Evolutionary conservation across 2,329 filamentous ascomycete genomes (phyloP).

Genomic region (Bipolaris gigantea): DNA sequence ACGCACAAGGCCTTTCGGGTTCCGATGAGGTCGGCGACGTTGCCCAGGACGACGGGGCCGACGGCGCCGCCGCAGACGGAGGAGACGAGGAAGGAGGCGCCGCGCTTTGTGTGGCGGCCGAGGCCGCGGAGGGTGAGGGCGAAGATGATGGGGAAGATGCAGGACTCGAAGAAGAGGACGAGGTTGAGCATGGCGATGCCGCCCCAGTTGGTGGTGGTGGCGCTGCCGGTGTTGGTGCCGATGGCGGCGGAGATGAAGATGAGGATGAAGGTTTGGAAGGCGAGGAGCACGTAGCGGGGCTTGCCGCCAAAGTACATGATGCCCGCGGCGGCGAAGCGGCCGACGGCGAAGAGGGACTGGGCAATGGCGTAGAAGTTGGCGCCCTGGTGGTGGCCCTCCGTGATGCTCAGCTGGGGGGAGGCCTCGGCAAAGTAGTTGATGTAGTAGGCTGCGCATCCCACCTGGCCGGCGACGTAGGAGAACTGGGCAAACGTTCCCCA

Average conservation of each 20-base stretch:
- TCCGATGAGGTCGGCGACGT: slow-evolving; percentile 39
- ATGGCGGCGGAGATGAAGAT: slow-evolving; percentile 43
- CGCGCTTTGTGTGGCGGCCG: slow-evolving; percentile 46
- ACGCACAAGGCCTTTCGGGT: slow-evolving; percentile 43
- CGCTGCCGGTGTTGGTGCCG: slow-evolving; percentile 35
- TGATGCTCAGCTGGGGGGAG: slow-evolving; percentile 31
- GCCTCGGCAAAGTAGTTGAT: slow-evolving; percentile 46
- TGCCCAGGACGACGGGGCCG: slow-evolving; percentile 41
- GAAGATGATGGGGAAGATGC: slow-evolving; percentile 47
- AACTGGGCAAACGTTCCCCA: slow-evolving; percentile 49
- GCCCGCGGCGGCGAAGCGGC: slow-evolving; percentile 43
- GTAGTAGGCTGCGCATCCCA: slow-evolving; percentile 59
- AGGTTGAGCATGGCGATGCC: slow-evolving; percentile 44
- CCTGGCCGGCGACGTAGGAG: slow-evolving; percentile 57
- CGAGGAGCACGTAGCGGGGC: slow-evolving; percentile 43
- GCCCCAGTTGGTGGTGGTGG: slow-evolving; percentile 39
- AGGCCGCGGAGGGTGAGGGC: slow-evolving; percentile 43
- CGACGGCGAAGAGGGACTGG: slow-evolving; percentile 43
- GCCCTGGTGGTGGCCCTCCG: slow-evolving; percentile 37
- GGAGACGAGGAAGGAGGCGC: slow-evolving; percentile 43
- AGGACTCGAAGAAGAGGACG: slow-evolving; percentile 45
- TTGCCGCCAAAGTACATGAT: slow-evolving; percentile 42
- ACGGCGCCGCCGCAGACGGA: slow-evolving; percentile 44
- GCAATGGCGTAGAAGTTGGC: slow-evolving; percentile 46
- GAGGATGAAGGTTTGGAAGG: slow-evolving; percentile 43